Conservation (phyloP, 1,284 basidiomycete species). For the Moesziomyces parantarcticus region DNA sequence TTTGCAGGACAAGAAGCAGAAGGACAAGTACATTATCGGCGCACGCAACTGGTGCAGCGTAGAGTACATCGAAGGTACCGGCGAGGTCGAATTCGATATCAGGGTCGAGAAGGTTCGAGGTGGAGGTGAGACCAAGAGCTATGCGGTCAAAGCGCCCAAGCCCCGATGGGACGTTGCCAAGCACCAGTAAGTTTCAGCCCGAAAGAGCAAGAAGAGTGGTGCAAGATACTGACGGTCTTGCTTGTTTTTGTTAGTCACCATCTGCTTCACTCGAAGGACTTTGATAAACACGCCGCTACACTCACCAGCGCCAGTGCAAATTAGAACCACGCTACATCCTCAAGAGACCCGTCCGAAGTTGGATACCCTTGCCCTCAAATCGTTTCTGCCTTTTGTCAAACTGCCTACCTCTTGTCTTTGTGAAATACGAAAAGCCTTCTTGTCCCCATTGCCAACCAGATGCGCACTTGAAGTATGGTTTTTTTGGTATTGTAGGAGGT, state of each 20-base stretch:
- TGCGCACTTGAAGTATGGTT: too few relatives aligned
- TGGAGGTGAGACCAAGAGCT: slow-evolving; percentile 57
- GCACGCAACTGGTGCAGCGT: slow-evolving; percentile 90
- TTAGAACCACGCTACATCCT: too few relatives aligned
- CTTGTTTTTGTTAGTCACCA: slow-evolving; percentile 16
- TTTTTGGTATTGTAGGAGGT: too few relatives aligned
- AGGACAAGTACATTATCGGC: slow-evolving; percentile 76
- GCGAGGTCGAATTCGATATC: slow-evolving; percentile 85
- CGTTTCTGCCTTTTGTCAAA: too few relatives aligned
- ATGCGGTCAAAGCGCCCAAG: slow-evolving; percentile 56
- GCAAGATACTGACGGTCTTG: background rate
- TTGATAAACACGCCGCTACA: slow-evolving; percentile 29
- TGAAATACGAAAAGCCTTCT: too few relatives aligned
- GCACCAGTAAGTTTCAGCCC: slow-evolving; percentile 6
- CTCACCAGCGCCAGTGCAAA: slow-evolving; percentile 10
- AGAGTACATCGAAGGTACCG: slow-evolving; percentile 73
- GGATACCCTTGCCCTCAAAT: too few relatives aligned
- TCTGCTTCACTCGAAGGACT: slow-evolving; percentile 34
- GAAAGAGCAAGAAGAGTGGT: too few relatives aligned
- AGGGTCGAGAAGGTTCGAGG: slow-evolving; percentile 75
- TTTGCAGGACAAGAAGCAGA: slow-evolving; percentile 81
- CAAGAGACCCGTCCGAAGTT: background rate
- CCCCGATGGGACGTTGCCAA: slow-evolving; percentile 47
- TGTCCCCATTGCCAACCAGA: too few relatives aligned
- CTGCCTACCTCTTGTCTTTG: too few relatives aligned